Conservation (phyloP, 1,284 basidiomycete genomes). For the Tilletia setariae region DNA sequence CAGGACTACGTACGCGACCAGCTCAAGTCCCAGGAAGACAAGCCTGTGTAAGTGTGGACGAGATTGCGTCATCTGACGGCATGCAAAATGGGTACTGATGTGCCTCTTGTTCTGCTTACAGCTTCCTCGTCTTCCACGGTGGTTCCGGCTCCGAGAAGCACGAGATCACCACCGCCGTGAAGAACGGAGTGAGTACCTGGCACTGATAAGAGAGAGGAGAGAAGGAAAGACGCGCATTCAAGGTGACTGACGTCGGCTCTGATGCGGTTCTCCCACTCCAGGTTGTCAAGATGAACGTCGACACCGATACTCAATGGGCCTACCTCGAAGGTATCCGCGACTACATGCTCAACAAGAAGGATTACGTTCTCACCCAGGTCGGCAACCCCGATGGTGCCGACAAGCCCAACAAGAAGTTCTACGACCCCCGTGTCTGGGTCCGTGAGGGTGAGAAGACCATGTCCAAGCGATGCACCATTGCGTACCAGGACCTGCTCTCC, state of each 20-base stretch:
- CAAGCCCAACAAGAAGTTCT: slow-evolving; percentile 55
- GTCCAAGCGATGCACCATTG: slow-evolving; percentile 78
- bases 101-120: slow-evolving; percentile 15
- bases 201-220: slow-evolving; percentile 85
- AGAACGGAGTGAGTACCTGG: slow-evolving; percentile 67
- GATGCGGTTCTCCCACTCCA: background rate
- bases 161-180: slow-evolving; percentile 89
- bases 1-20: slow-evolving; percentile 74
- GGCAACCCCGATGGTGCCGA: slow-evolving; percentile 53
- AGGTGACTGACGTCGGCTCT: no score
- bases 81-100: slow-evolving; percentile 14
- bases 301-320: slow-evolving; percentile 79
- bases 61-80: no score
- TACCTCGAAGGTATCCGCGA: slow-evolving; percentile 76
- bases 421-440: slow-evolving; percentile 78
- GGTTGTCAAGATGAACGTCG: slow-evolving; percentile 54
- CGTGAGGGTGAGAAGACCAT: slow-evolving; percentile 98
- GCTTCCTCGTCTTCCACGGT: slow-evolving; percentile 98
- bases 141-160: slow-evolving; percentile 96
- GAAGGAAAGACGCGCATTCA: no score
- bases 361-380: slow-evolving; percentile 52
- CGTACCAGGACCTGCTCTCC: slow-evolving; percentile 77
- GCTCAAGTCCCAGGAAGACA: slow-evolving; percentile 63
- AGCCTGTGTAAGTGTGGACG: slow-evolving; percentile 64
- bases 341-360: slow-evolving; percentile 54